Percentiles rank a stretch among this genome's conserved stretches.
Evolutionary conservation across 202 grass and related monocot species (phyloP).

Genomic region (Dendrocalamus latiflorus): DNA sequence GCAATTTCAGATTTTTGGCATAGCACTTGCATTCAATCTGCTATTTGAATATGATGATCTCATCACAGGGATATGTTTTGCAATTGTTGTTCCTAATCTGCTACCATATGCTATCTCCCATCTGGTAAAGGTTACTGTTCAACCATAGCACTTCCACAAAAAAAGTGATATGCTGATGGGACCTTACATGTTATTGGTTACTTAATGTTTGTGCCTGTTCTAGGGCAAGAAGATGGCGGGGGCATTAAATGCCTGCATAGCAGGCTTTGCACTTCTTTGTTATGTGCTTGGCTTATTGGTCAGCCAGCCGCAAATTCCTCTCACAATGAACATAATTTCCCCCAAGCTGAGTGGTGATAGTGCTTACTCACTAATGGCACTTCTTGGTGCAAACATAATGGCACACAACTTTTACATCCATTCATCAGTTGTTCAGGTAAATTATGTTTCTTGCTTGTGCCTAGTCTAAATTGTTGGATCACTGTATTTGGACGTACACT

Average conservation of each 20-base stretch:
- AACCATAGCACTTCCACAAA: slow-evolving; percentile 4
- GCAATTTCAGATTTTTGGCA: slow-evolving; percentile 82
- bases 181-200: slow-evolving; percentile 27
- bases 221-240: slow-evolving; percentile 62
- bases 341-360: slow-evolving; percentile 91
- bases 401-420: slow-evolving; percentile 95
- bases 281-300: slow-evolving; percentile 85
- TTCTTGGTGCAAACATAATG: slow-evolving; percentile 98
- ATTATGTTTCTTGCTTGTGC: slow-evolving; percentile 8
- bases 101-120: slow-evolving; percentile 65
- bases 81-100: slow-evolving; percentile 62
- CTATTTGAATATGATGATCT: slow-evolving; percentile 70
- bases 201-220: slow-evolving; percentile 25
- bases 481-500: neutral
- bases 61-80: slow-evolving; percentile 62
- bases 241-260: slow-evolving; percentile 58
- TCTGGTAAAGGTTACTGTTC: slow-evolving; percentile 50
- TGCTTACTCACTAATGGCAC: slow-evolving; percentile 92
- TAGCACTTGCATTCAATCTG: slow-evolving; percentile 80
- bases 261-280: slow-evolving; percentile 71
- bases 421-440: slow-evolving; percentile 89
- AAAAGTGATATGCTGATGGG: neutral
- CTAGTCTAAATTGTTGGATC: neutral
- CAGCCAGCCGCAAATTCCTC: slow-evolving; percentile 87
- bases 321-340: slow-evolving; percentile 68